These are phyloP conservation scores for Hypomontagnella monticulosa DNA, from an alignment of 495 filamentous ascomycete species.

Conservation along the genomic window DNA sequence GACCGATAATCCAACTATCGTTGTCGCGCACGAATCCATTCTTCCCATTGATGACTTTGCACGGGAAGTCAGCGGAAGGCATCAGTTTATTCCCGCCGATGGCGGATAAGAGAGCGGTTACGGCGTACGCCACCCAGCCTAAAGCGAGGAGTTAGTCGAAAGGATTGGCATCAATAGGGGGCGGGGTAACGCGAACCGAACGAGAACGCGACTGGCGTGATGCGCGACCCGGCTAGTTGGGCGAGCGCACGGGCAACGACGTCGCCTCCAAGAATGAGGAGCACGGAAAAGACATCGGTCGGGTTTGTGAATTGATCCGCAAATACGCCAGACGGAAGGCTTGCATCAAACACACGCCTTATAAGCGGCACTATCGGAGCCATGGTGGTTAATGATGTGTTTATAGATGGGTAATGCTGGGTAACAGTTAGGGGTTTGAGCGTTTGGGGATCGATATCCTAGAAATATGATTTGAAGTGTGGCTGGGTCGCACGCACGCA, in stretches of 20 bases:
- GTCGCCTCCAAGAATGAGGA: conserved; percentile 62
- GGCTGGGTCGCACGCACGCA: too few species aligned
- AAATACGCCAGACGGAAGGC: conserved; percentile 2
- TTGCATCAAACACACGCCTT: conserved; percentile 6
- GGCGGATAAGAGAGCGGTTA: conserved; percentile 50
- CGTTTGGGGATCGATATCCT: too few species aligned
- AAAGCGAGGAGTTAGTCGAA: background rate
- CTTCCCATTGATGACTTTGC: conserved; percentile 55
- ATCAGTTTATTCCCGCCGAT: conserved; percentile 59
- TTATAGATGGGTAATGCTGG: background rate
- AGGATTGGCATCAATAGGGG: background rate
- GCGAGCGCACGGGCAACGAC: conserved; percentile 60
- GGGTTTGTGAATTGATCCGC: conserved; percentile 47
- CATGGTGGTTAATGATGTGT: background rate
- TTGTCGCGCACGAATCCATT: conserved; percentile 57
- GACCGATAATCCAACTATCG: conserved; percentile 59
- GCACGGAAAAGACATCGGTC: conserved; percentile 53
- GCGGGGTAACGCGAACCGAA: conserved; percentile 51
- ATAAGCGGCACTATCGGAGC: background rate
- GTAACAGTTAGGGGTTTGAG: too few species aligned
- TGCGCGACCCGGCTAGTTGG: conserved; percentile 48
- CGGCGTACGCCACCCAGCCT: conserved; percentile 59
- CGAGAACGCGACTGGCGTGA: conserved; percentile 63
- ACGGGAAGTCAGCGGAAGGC: conserved; percentile 48
- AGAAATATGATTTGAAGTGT: too few species aligned